Conservation (phyloP, 2,329 filamentous ascomycete species). For the Aureobasidium sp. region DNA sequence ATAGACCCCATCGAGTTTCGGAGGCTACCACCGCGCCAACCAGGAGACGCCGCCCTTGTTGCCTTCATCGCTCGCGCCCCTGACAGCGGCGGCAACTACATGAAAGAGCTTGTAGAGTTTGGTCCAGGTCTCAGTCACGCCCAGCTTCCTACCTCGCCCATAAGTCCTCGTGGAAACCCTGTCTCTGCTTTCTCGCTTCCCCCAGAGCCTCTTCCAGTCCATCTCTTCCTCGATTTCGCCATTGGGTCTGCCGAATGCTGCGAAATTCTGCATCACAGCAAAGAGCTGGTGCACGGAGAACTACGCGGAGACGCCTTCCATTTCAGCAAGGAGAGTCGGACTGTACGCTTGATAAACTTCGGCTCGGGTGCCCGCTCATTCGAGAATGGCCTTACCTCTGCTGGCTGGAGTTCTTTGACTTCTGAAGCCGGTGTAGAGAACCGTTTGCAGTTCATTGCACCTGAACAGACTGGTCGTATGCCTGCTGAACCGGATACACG, state of each 20-base stretch:
- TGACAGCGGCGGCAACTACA: slow-evolving; percentile 57
- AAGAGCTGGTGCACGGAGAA: slow-evolving; percentile 83
- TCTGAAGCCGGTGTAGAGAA: slow-evolving; percentile 79
- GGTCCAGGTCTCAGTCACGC: slow-evolving; percentile 53
- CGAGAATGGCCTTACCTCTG: slow-evolving; percentile 77
- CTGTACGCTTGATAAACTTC: slow-evolving; percentile 75
- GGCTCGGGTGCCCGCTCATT: slow-evolving; percentile 83
- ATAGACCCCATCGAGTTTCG: slow-evolving; percentile 74
- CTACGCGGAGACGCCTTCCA: slow-evolving; percentile 87
- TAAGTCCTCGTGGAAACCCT: not conserved
- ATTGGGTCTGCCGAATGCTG: slow-evolving; percentile 80
- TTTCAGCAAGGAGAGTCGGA: slow-evolving; percentile 62
- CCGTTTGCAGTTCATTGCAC: slow-evolving; percentile 86
- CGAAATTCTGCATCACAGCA: slow-evolving; percentile 83
- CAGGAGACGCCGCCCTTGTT: slow-evolving; percentile 64
- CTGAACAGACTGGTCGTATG: slow-evolving; percentile 89
- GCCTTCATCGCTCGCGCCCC: slow-evolving; percentile 76
- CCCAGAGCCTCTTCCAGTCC: slow-evolving; percentile 44
- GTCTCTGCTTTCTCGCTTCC: not conserved
- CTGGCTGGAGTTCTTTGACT: slow-evolving; percentile 78
- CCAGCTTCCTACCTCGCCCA: slow-evolving; percentile 16
- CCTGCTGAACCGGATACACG: slow-evolving; percentile 84
- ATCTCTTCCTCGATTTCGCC: slow-evolving; percentile 81
- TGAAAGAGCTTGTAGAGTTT: slow-evolving; percentile 65
- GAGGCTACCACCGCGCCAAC: slow-evolving; percentile 59